These are phyloP conservation scores for Neoboletus magnificus DNA, from an alignment of 768 basidiomycete species.

Conservation along the genomic window DNA sequence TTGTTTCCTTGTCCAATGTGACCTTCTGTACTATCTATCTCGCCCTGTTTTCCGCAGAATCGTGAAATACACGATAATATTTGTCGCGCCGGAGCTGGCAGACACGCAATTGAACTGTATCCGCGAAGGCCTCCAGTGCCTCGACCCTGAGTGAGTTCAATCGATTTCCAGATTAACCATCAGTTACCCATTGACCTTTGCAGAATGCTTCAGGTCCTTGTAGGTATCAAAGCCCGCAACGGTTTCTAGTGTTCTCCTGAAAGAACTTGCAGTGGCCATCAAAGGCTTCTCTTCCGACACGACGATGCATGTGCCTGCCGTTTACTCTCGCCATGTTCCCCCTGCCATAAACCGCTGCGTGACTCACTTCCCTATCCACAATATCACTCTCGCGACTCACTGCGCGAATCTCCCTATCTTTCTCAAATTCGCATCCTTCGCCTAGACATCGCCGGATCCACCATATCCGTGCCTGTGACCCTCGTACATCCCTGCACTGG, in stretches of 20 bases:
- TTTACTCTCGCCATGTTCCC: slow-evolving; percentile 25
- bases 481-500: slow-evolving; percentile 65
- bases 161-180: too few species aligned
- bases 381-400: slow-evolving; percentile 32
- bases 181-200: slow-evolving; percentile 4
- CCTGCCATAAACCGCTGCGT: slow-evolving; percentile 28
- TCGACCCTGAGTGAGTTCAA: slow-evolving; percentile 31
- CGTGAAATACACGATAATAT: slow-evolving; percentile 9
- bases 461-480: slow-evolving; percentile 55
- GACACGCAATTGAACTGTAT: slow-evolving; percentile 24
- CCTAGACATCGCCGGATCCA: slow-evolving; percentile 17
- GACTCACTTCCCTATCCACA: slow-evolving; percentile 37
- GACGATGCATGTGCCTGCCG: slow-evolving; percentile 33
- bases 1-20: slow-evolving; percentile 6
- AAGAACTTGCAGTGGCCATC: slow-evolving; percentile 23
- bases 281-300: slow-evolving; percentile 31
- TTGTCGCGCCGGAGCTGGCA: slow-evolving; percentile 27
- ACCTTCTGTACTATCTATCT: slow-evolving; percentile 23
- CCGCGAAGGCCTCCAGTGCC: slow-evolving; percentile 24
- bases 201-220: slow-evolving; percentile 33
- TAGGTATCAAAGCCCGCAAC: slow-evolving; percentile 25
- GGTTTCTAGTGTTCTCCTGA: slow-evolving; percentile 23
- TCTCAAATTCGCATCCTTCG: slow-evolving; percentile 10
- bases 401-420: slow-evolving; percentile 30
- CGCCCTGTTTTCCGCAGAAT: slow-evolving; percentile 19